These are phyloP conservation scores for Solanum pimpinellifolium DNA, from an alignment of 257 asterid genomes.

Conservation along the genomic window DNA sequence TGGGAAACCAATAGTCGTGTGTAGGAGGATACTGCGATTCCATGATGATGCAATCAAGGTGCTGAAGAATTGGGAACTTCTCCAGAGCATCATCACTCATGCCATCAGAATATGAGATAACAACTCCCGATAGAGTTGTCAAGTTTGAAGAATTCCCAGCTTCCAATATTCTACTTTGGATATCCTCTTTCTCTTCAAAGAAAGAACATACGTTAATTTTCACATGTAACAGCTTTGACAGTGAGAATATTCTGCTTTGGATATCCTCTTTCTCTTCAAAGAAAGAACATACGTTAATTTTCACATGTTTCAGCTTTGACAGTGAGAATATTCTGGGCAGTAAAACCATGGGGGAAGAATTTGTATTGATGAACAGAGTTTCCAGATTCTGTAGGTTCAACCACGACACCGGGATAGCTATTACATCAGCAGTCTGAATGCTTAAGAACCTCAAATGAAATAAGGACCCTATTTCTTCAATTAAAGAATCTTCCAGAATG, in stretches of 20 bases:
- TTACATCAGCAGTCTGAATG: rapidly evolving
- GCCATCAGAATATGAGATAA: neutral
- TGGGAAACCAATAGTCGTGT: neutral
- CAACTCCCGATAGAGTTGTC: neutral
- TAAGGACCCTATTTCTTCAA: neutral
- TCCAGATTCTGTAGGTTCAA: no score
- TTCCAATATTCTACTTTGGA: neutral
- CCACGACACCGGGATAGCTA: no score
- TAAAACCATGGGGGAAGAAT: neutral
- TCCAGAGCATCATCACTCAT: neutral
- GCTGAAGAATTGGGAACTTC: neutral
- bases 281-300: neutral
- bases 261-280: no score
- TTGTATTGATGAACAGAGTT: no score
- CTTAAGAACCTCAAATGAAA: neutral
- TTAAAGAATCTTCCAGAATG: neutral
- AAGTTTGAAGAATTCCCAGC: neutral
- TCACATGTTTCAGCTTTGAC: neutral
- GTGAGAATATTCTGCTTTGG: no score
- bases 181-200: no score
- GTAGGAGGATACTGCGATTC: neutral
- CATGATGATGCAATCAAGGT: neutral
- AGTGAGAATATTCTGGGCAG: neutral
- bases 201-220: no score
- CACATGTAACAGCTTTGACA: no score